phyloP scores from a whole-genome alignment of 768 basidiomycete species.

The Lactifluus piperatus region DNA sequence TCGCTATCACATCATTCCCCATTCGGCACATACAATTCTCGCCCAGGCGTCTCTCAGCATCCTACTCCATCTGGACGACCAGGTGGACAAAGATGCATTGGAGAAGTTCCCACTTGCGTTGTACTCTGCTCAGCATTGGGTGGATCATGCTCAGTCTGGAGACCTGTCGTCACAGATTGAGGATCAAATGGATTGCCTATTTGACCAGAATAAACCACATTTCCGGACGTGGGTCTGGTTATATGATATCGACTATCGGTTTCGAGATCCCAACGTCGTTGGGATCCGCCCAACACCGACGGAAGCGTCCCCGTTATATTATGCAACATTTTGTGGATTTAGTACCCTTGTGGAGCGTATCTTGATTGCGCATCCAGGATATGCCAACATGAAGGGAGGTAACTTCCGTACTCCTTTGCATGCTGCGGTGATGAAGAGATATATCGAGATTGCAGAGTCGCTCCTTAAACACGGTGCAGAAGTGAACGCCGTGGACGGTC shows the following conservation, averaged over 20 bases:
- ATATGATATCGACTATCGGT: background rate
- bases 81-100: background rate
- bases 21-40: background rate
- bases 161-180: background rate
- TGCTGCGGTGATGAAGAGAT: background rate
- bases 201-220: background rate
- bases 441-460: background rate
- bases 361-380: background rate
- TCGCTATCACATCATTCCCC: background rate
- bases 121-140: constrained; percentile 2
- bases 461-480: background rate
- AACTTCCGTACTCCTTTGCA: background rate
- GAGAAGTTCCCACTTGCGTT: background rate
- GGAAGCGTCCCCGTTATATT: background rate
- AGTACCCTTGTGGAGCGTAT: background rate
- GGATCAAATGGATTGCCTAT: background rate
- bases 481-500: background rate
- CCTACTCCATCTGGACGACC: background rate
- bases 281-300: background rate
- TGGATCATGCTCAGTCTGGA: background rate
- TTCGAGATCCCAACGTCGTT: background rate
- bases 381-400: background rate
- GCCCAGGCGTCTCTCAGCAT: background rate
- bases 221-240: constrained; percentile 2
- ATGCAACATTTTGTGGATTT: background rate